Base-by-base conservation (phyloP, 169 alveolate genomes). In the Condylostoma magnum region DNA sequence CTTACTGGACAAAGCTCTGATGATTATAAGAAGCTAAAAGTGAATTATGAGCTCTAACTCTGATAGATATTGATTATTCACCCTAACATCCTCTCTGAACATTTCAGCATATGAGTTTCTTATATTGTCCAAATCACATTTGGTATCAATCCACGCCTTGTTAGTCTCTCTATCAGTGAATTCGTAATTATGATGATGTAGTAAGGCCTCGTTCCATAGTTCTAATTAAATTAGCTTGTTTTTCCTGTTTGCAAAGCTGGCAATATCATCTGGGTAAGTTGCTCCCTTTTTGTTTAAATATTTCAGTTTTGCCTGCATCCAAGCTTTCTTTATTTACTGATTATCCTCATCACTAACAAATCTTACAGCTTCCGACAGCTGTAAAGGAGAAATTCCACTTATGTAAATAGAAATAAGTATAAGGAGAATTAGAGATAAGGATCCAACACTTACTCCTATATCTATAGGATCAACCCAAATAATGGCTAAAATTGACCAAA, bases 381-480 rank as follows among this genome's bases (percentile, higher is more conserved):
- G 53, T 6, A 44, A 57, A 10, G 77, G 69, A 20, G 84, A 33
- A 28, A 77, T 51, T 28, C 73, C 54, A 4, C 74, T 33, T 15
- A 84, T n/a, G 53, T 63, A 74, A 27, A 84, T 57, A 15, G 44
- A 12, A 15, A 55, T 43, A 5, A 76, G 25, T 8, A 77, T 47
- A 15, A 80, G 6, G 5, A 84, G 3, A 12, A 77, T 53, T 66
- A 80, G 86, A 15, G 69, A 27, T 1, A 79, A 38, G 36, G 79
- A 70, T 20, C 79, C 47, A 18, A 73, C 63, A n/a, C 80, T 43
- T 25, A 79, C 54, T 10, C 91, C 91, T 30, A 77, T 69, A 12
- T 52, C 20, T 47, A 43, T 25, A 18, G 92, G 89, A 3, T 25
- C 12, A 27, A 80, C 58, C 89, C 89, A 80, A 22, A 85, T 69